Conservation (phyloP, 2,329 filamentous ascomycete genomes). For the Simplicillium aogashimaense region DNA sequence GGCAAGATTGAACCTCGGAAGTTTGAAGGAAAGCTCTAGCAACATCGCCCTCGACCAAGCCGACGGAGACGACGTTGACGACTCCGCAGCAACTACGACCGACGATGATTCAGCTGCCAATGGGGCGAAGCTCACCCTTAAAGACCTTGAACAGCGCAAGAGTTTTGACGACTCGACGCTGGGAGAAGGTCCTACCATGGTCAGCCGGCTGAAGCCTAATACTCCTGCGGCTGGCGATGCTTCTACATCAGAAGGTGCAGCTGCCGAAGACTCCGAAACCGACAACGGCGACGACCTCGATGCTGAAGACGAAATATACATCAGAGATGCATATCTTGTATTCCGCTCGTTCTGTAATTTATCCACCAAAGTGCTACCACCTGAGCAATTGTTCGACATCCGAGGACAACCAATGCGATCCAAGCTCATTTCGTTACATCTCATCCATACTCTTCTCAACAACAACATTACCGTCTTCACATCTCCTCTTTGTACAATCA, state of each 20-base stretch:
- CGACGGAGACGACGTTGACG: conserved; percentile 25
- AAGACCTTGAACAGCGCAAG: conserved; percentile 58
- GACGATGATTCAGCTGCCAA: conserved; percentile 21
- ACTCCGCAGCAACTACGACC: conserved; percentile 20
- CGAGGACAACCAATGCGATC: conserved; percentile 95
- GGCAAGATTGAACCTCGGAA: conserved; percentile 50
- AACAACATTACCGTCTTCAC: conserved; percentile 89
- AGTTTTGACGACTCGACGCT: conserved; percentile 60
- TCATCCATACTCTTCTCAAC: conserved; percentile 90
- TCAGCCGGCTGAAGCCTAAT: conserved; percentile 48
- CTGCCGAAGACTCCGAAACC: conserved; percentile 40
- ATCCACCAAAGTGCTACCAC: conserved; percentile 80
- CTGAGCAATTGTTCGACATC: conserved; percentile 86
- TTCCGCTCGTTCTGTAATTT: conserved; percentile 97
- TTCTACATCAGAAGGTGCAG: conserved; percentile 18
- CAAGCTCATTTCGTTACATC: conserved; percentile 87
- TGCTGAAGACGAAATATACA: conserved; percentile 87
- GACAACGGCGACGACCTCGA: conserved; percentile 53
- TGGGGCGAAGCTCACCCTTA: conserved; percentile 50
- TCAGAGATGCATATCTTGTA: conserved; percentile 92
- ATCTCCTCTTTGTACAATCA: conserved; percentile 85
- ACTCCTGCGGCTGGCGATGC: conserved; percentile 20
- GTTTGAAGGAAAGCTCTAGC: conserved; percentile 42
- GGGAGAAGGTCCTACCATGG: conserved; percentile 58
- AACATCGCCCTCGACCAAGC: conserved; percentile 39